Percentiles rank a stretch among this genome's conserved stretches.
Conservation (phyloP, 352 stramenopile species). For the Pythium brassicae region DNA sequence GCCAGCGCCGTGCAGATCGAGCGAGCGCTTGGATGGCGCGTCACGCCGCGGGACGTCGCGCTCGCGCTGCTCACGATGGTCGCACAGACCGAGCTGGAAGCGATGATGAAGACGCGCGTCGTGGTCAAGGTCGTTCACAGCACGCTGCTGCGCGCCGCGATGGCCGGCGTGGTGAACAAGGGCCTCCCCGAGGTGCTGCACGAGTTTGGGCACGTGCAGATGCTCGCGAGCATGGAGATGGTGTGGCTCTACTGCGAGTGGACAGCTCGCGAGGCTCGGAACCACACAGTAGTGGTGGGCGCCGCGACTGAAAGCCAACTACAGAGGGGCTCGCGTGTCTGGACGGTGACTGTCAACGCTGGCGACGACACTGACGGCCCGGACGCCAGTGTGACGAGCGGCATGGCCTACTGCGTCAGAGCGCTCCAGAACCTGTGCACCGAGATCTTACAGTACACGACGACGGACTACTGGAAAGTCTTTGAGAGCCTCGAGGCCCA, state of each 20-base stretch:
- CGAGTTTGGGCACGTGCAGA: conserved; percentile 17
- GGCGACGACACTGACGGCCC: background rate
- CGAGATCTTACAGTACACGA: background rate
- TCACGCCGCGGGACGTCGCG: conserved; percentile 6
- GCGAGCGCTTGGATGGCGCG: conserved; percentile 11
- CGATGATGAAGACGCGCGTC: conserved; percentile 20
- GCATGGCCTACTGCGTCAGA: background rate
- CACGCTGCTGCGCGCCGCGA: conserved; percentile 19
- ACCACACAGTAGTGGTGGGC: too few species aligned
- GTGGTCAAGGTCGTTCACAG: conserved; percentile 19
- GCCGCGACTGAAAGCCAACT: too few species aligned
- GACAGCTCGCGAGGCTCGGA: background rate
- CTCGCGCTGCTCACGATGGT: conserved; percentile 17
- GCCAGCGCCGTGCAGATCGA: conserved; percentile 11
- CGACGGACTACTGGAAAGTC: conserved; percentile 11
- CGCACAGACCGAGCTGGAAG: conserved; percentile 13
- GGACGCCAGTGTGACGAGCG: background rate
- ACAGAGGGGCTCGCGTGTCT: too few species aligned
- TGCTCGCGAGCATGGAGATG: conserved; percentile 14
- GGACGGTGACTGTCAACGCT: too few species aligned
- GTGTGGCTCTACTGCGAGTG: background rate
- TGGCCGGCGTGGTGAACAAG: conserved; percentile 27
- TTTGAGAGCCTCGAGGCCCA: conserved; percentile 18
- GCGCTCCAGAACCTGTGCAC: background rate
- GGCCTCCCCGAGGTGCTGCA: conserved; percentile 21